Percentiles rank a stretch among this genome's conserved stretches.
These are phyloP conservation scores for Trichoderma simmonsii DNA, from an alignment of 2,329 filamentous ascomycete species.

Conservation along the genomic window DNA sequence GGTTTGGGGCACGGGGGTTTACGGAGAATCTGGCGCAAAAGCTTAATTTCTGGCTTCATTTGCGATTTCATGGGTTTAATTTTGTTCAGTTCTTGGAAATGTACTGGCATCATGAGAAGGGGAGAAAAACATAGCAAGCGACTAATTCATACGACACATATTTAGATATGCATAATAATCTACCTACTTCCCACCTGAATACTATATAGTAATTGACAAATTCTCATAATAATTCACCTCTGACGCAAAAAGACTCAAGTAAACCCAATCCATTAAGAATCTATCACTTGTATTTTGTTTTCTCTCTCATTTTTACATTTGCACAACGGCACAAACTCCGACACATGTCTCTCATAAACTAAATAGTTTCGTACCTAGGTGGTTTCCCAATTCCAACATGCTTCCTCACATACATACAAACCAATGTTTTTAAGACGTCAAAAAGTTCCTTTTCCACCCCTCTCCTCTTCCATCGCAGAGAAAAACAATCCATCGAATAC, in stretches of 20 bases:
- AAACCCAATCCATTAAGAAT: background rate
- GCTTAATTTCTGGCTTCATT: background rate
- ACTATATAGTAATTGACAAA: background rate
- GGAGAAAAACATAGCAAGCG: background rate
- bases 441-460: background rate
- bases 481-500: background rate
- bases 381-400: background rate
- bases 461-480: background rate
- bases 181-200: background rate
- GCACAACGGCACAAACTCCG: background rate
- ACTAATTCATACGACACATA: background rate
- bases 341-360: background rate
- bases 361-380: background rate
- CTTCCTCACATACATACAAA: background rate
- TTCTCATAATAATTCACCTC: background rate
- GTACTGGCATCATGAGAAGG: background rate
- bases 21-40: conserved; percentile 21
- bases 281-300: background rate
- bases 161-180: background rate
- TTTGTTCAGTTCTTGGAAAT: background rate
- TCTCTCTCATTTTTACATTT: background rate
- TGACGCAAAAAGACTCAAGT: too few relatives aligned
- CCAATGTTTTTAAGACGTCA: background rate
- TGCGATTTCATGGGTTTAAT: background rate
- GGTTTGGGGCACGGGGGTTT: conserved; percentile 55